A percentile compares a stretch with the other conserved stretches of the same genome.
Evolutionary conservation across 192 early-diverging fungal genomes (phyloP).

Genomic region (Allomyces macrogynus): DNA sequence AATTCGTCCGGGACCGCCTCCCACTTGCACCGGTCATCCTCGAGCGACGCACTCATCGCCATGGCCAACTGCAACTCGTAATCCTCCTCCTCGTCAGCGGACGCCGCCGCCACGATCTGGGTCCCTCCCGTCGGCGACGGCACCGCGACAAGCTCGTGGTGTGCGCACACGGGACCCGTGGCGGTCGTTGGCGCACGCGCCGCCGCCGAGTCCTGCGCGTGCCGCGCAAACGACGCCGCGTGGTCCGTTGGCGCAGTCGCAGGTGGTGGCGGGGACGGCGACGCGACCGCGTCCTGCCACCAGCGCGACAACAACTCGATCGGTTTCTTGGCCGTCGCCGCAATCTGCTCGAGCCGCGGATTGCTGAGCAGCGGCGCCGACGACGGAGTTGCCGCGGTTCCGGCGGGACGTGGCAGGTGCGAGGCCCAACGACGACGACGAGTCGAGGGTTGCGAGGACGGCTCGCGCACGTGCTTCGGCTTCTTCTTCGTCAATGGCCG

Average conservation of each 20-base stretch:
- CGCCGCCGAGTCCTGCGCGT: background rate
- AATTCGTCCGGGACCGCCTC: background rate
- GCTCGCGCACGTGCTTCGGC: background rate
- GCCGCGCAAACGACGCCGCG: background rate
- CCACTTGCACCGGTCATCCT: background rate
- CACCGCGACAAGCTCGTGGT: background rate
- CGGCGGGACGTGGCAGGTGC: too few species aligned
- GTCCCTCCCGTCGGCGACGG: too few species aligned
- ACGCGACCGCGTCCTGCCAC: background rate
- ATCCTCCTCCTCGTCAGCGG: background rate
- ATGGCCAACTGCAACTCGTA: background rate
- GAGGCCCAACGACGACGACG: background rate
- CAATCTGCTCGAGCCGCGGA: background rate
- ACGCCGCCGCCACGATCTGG: background rate
- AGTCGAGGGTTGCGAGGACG: background rate
- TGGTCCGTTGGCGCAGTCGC: background rate
- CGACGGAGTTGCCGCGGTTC: background rate
- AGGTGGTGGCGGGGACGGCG: background rate
- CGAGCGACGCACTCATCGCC: background rate
- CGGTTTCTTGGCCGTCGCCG: background rate
- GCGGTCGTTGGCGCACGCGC: background rate
- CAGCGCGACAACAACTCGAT: background rate
- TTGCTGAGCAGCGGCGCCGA: background rate
- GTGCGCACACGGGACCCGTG: background rate
- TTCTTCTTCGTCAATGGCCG: slow-evolving; percentile 1